phyloP scores from a whole-genome alignment of 2,329 filamentous ascomycete species.

The Erysiphe neolycopersici region DNA sequence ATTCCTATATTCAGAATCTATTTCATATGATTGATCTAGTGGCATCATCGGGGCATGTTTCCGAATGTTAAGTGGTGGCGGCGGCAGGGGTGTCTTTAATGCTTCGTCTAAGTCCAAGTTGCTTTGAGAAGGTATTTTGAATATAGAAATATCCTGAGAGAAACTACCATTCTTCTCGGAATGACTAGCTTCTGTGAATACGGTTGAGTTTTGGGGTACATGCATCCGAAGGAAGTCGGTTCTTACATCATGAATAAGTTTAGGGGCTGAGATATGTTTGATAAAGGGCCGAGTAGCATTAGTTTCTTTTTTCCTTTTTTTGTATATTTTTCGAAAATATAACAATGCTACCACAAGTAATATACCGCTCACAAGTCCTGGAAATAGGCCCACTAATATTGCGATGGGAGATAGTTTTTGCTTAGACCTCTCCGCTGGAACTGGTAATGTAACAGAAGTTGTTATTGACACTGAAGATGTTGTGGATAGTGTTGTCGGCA shows the following conservation, averaged over 20 bases:
- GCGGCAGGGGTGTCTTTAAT: slow-evolving; percentile 1
- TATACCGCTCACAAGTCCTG: slow-evolving; percentile 22
- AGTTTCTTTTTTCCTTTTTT: background rate
- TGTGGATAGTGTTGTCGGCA: slow-evolving; percentile 1
- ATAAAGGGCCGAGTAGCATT: slow-evolving; percentile 11
- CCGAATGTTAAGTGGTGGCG: slow-evolving; percentile 7
- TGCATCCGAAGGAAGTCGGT: slow-evolving; percentile 24
- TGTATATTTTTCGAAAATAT: background rate
- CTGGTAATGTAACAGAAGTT: slow-evolving; percentile 2
- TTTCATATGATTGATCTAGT: too few species aligned
- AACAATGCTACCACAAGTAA: slow-evolving; percentile 17
- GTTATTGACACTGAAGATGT: slow-evolving; percentile 1
- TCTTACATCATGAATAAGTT: slow-evolving; percentile 20
- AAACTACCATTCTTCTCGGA: slow-evolving; percentile 4
- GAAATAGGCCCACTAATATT: slow-evolving; percentile 12
- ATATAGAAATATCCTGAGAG: slow-evolving; percentile 6
- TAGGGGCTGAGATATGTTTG: slow-evolving; percentile 24
- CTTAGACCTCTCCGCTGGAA: slow-evolving; percentile 2
- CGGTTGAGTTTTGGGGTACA: slow-evolving; percentile 5
- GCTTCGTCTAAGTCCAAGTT: background rate
- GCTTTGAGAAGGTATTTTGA: background rate
- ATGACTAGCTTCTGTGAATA: slow-evolving; percentile 2
- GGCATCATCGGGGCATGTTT: background rate
- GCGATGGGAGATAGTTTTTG: slow-evolving; percentile 8
- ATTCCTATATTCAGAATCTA: too few species aligned